Evolutionary conservation across 306 rosid genomes (phyloP).

Genomic region (Corylus americana): DNA sequence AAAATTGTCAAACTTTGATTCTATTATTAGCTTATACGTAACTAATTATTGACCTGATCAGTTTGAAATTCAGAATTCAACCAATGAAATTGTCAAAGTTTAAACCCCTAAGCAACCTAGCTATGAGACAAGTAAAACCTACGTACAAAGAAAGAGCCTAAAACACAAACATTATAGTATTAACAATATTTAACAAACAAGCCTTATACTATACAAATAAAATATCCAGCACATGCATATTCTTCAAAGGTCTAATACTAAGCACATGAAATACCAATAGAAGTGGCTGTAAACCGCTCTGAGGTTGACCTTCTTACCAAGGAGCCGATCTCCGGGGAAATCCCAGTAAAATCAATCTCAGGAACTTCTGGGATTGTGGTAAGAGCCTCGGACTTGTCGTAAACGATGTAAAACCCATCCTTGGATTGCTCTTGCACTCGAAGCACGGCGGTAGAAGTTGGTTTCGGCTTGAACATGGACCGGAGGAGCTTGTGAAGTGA

Average conservation of each 20-base stretch:
- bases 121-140: neutral
- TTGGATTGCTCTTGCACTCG: slow-evolving; percentile 35
- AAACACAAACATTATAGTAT: neutral
- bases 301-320: slow-evolving; percentile 53
- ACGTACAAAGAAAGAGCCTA: too few relatives aligned
- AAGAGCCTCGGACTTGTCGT: slow-evolving; percentile 66
- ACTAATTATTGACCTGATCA: neutral
- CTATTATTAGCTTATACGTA: neutral
- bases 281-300: slow-evolving; percentile 45
- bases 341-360: slow-evolving; percentile 44
- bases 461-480: slow-evolving; percentile 52
- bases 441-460: slow-evolving; percentile 21
- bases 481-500: slow-evolving; percentile 70
- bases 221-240: neutral
- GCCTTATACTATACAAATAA: neutral
- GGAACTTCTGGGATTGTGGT: slow-evolving; percentile 73
- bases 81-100: neutral
- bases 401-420: slow-evolving; percentile 58
- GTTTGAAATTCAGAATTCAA: neutral
- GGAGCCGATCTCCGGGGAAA: slow-evolving; percentile 66
- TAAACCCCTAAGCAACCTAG: neutral
- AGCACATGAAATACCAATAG: slow-evolving; percentile 53
- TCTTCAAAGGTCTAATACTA: neutral
- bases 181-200: neutral
- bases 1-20: neutral